Conservation (phyloP, 208 protist genomes). For the Leishmania arabica region DNA sequence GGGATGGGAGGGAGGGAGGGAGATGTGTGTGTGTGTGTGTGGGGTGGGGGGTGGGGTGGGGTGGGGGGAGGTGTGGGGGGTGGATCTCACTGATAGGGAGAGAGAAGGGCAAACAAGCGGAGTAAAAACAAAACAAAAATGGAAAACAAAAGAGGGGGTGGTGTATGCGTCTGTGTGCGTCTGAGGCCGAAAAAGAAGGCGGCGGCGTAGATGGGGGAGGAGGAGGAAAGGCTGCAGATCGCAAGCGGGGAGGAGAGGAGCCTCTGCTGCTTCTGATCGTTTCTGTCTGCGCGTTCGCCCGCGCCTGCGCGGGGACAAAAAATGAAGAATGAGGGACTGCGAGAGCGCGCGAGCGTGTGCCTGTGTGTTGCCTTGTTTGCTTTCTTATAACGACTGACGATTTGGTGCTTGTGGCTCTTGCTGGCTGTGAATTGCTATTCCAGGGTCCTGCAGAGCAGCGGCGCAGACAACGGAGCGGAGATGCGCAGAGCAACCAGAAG, state of each 20-base stretch:
- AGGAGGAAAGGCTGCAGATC: neutral
- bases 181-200: neutral
- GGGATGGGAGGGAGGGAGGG: neutral
- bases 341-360: neutral
- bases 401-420: neutral
- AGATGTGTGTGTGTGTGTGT: neutral
- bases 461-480: neutral
- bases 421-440: neutral
- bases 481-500: neutral
- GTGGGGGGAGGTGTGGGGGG: neutral
- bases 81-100: neutral
- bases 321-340: neutral
- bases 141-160: neutral
- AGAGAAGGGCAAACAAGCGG: neutral
- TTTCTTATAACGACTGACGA: neutral
- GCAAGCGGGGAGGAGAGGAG: neutral
- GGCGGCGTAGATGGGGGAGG: no score
- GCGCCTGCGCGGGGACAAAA: neutral
- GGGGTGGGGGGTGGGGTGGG: neutral
- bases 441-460: neutral
- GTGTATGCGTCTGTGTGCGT: neutral
- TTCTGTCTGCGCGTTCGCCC: neutral
- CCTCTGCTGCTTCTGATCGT: neutral
- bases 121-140: neutral
- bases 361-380: neutral